Evolutionary conservation across 768 basidiomycete genomes (phyloP), one percentile per base, ranked within the genome.

Genomic region (Butyriboletus loyo): DNA sequence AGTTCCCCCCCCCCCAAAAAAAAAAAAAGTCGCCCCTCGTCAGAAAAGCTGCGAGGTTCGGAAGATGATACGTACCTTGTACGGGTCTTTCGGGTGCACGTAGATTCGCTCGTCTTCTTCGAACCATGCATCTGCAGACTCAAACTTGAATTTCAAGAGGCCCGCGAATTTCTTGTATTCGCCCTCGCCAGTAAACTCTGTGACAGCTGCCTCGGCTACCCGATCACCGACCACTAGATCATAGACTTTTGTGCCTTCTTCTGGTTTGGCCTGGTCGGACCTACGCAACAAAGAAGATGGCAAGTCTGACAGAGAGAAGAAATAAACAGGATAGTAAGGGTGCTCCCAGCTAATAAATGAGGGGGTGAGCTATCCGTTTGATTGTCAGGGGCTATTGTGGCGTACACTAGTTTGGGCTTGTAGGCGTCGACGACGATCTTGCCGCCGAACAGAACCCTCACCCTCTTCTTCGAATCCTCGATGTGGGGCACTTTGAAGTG

Each of bases 101-200:
- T 74, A 81, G 30, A 86, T 75, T 50, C 79, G 65, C 43, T 87
- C 83, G 44, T 85, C 84, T 61, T 86, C 84, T 69, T 86, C 84
- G 46, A 85, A 83, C 85, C 85, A 86, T 4, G 76, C 75, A 55
- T 84, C 84, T 60, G 77, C 75, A 17, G 74, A 75, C 14, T 67
- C 65, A 47, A 83, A 84, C 13, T 63, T 62, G 52, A 87, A 62
- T 42, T 75, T 79, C 34, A 80, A 68, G 27, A 85, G 69, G 7
- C 78, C 79, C 22, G 68, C 68, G 13, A 84, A 62, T 45, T 73
- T 62, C 38, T 74, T 69, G 55, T 70, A 59, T 36, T 70, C 55
- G 46, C 59, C 59, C 24, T 64, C 54, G 14, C 41, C 46, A 15
- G 61, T 68, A 41, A 67, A 72, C 52, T 69, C 60, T 27, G 65